Evolutionary conservation across 228 moss, liverwort and hornwort species (phyloP), one percentile per base, ranked within the genome.

Genomic region (Sphagnum magellanicum): DNA sequence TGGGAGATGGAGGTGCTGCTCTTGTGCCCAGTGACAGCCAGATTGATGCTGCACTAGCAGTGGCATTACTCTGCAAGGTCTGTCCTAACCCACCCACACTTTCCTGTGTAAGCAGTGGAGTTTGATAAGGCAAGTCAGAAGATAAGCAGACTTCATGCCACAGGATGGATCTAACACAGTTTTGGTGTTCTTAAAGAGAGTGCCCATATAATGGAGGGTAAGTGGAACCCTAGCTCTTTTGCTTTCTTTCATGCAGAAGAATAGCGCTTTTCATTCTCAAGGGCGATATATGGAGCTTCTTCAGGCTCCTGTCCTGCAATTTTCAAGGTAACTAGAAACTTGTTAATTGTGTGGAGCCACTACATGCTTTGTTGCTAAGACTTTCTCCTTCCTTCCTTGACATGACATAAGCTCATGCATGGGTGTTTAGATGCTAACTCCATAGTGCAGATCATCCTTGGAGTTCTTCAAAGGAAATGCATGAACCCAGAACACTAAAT

Each of bases 261-360:
- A 88, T 63, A 66, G 58, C 49, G 73, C 66, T 17, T 87, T 81
- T 72, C 80, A 72, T 72, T 68, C 79, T 11, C 74, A 81, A 61
- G 91, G 90, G 67, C 88, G 97, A 65, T 98, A 86, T 74, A 67
- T 68, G 77, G 88, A 93, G 64, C 73, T 98, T 52, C 88, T 98
- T 72, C 76, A 91, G 16, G 81, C 74, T 74, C 81, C 90, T 73
- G 91, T 93, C 72, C 78, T 71, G 68, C 76, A 50, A 11, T 73
- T 88, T 6, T 63, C 81, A 72, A n/a, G 88, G 88, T 88, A 76
- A 65, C 52, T 71, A 13, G 13, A 13, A 57, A 8, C 55, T 57
- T 57, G 32, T 32, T 32, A 1, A 32, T 32, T 32, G 32, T 3
- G 1, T 48, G 6, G 13, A 51, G 65, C n/a, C 47, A 6, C 46